These are phyloP conservation scores for Rhizoctonia solani DNA, from an alignment of 1,284 basidiomycete species.

Conservation along the genomic window DNA sequence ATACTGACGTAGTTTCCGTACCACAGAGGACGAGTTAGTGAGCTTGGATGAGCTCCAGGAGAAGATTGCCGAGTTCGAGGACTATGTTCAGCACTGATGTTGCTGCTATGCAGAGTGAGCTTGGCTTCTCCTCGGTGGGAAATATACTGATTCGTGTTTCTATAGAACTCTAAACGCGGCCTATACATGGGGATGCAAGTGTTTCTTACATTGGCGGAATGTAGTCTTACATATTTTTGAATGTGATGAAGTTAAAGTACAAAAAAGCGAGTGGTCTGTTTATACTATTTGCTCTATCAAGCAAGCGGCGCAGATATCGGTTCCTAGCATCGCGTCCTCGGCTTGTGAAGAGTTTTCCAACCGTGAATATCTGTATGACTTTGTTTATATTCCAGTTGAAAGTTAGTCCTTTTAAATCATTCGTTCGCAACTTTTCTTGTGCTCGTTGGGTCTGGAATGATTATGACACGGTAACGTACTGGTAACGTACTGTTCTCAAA, in stretches of 20 bases:
- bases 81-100: constrained; percentile 94
- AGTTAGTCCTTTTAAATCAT: no score
- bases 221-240: neutral
- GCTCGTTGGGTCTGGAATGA: neutral
- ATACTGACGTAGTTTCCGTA: constrained; percentile 26
- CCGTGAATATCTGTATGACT: no score
- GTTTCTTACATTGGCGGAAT: neutral
- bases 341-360: no score
- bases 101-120: constrained; percentile 86
- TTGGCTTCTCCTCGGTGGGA: neutral
- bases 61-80: constrained; percentile 84
- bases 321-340: no score
- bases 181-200: neutral
- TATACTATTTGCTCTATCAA: no score
- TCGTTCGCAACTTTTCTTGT: neutral
- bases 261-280: neutral
- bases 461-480: no score
- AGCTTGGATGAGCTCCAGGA: constrained; percentile 95
- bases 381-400: no score
- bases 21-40: constrained; percentile 88
- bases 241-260: neutral
- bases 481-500: constrained; percentile 46
- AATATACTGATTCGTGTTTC: neutral
- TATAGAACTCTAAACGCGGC: constrained; percentile 7
- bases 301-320: no score